Evolutionary conservation across 2,329 filamentous ascomycete genomes (phyloP).

Genomic region (Colletotrichum simmondsii): DNA sequence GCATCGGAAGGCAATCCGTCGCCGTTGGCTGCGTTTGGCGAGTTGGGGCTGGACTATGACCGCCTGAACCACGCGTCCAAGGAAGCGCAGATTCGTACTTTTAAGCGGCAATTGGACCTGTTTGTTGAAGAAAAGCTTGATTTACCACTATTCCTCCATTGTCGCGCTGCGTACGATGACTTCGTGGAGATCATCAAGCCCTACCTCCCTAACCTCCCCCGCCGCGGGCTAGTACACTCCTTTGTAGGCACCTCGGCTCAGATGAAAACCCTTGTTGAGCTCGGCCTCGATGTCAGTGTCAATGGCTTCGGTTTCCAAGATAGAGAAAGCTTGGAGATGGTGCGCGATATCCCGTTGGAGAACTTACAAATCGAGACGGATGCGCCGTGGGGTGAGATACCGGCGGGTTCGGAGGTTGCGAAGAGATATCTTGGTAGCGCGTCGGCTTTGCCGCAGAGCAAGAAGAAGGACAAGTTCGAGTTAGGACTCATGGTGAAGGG

Average conservation of each 20-base stretch:
- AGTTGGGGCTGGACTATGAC: slow-evolving; percentile 62
- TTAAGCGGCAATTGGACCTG: slow-evolving; percentile 53
- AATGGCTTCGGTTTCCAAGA: slow-evolving; percentile 60
- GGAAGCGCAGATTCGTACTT: slow-evolving; percentile 51
- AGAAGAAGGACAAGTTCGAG: slow-evolving; percentile 62
- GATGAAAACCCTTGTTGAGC: slow-evolving; percentile 48
- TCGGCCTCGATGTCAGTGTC: slow-evolving; percentile 58
- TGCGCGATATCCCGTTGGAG: slow-evolving; percentile 50
- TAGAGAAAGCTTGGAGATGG: slow-evolving; percentile 53
- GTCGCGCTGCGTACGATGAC: slow-evolving; percentile 53
- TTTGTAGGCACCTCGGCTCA: slow-evolving; percentile 51
- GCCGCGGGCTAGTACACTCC: slow-evolving; percentile 50
- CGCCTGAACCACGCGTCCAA: slow-evolving; percentile 54
- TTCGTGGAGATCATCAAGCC: slow-evolving; percentile 53
- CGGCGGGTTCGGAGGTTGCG: slow-evolving; percentile 45
- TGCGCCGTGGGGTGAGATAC: slow-evolving; percentile 59
- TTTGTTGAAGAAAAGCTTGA: slow-evolving; percentile 42
- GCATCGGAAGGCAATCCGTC: not conserved
- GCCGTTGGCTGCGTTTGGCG: slow-evolving; percentile 57
- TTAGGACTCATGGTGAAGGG: slow-evolving; percentile 59
- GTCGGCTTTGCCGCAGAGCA: slow-evolving; percentile 48
- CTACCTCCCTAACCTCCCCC: slow-evolving; percentile 49
- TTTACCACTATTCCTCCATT: slow-evolving; percentile 54
- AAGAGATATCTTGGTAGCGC: slow-evolving; percentile 54
- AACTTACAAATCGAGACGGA: slow-evolving; percentile 59